Evolutionary conservation across 345 rosid species (phyloP).

Genomic region (Salix suchowensis): DNA sequence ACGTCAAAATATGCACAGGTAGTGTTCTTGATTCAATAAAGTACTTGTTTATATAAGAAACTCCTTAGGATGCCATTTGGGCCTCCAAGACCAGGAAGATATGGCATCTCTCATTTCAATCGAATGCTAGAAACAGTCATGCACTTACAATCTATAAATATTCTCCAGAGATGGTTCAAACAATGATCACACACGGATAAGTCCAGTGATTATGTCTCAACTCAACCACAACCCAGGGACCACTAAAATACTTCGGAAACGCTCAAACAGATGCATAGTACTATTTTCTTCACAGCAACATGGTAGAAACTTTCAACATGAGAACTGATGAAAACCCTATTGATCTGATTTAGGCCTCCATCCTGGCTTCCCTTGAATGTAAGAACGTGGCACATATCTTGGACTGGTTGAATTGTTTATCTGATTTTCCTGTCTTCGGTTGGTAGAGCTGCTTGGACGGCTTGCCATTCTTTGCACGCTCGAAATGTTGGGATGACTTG

Average conservation of each 20-base stretch:
- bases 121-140: background rate
- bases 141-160: background rate
- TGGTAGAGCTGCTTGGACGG: too few relatives aligned
- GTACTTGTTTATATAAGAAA: too few relatives aligned
- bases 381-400: slow-evolving; percentile 18
- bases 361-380: slow-evolving; percentile 20
- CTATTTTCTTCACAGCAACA: background rate
- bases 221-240: background rate
- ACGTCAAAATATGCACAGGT: too few relatives aligned
- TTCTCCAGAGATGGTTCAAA: background rate
- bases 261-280: background rate
- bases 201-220: background rate
- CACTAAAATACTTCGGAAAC: background rate
- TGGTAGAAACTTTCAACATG: background rate
- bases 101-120: background rate
- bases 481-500: background rate
- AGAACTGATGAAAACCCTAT: slow-evolving; percentile 1
- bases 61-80: background rate
- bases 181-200: background rate
- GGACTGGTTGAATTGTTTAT: background rate
- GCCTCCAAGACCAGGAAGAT: background rate
- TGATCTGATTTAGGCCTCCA: slow-evolving; percentile 51
- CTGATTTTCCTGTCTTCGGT: too few relatives aligned
- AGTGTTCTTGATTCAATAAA: too few relatives aligned
- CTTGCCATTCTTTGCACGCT: background rate